Conservation (phyloP, 371 early-diverging fungal genomes). For the Zychaea mexicana region DNA sequence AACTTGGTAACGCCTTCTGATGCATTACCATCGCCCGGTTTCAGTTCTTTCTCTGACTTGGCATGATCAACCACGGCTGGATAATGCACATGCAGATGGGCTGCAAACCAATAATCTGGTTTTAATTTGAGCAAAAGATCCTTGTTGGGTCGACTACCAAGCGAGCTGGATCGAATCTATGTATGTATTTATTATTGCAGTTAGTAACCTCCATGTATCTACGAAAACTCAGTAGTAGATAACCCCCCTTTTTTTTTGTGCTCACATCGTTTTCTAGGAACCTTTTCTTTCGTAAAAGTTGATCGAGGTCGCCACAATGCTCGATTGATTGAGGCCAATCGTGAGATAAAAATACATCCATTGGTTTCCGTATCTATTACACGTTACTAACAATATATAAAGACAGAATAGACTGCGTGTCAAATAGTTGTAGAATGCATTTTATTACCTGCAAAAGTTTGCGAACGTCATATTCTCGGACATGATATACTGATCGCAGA, state of each 20-base stretch:
- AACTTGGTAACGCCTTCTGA: conserved; percentile 50
- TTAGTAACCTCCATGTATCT: no score
- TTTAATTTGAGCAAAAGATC: conserved; percentile 69
- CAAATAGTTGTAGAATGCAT: no score
- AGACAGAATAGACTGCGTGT: background rate
- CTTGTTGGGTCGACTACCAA: conserved; percentile 79
- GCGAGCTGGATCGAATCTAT: conserved; percentile 64
- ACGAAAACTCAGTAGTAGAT: no score
- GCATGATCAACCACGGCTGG: conserved; percentile 68
- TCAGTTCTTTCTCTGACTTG: background rate
- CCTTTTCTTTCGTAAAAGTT: conserved; percentile 67
- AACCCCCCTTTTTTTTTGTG: background rate
- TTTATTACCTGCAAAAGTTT: conserved; percentile 67
- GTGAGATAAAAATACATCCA: conserved; percentile 93
- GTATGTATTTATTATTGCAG: no score
- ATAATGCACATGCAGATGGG: conserved; percentile 92
- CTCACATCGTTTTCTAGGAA: conserved; percentile 76
- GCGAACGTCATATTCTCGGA: conserved; percentile 79
- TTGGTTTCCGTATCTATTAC: conserved; percentile 48
- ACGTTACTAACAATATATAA: background rate
- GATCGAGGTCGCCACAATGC: conserved; percentile 69
- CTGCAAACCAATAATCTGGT: conserved; percentile 92
- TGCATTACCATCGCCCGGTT: background rate
- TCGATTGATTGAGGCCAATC: conserved; percentile 96
- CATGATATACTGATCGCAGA: conserved; percentile 81